phyloP scores from a whole-genome alignment of 1,284 basidiomycete species.

The Trichosporon sp. region DNA sequence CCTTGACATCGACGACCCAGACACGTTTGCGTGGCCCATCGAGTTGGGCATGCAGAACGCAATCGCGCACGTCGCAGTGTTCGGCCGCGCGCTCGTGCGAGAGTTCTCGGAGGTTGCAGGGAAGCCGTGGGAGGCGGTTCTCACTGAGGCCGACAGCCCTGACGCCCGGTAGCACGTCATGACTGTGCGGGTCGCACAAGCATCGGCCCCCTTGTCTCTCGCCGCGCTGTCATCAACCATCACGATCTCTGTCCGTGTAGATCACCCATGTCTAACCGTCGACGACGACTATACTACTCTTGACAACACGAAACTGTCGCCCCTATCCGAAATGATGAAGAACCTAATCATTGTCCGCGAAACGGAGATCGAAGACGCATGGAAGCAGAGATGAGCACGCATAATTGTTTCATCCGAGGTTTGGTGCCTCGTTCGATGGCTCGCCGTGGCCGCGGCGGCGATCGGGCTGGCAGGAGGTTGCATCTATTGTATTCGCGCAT shows the following conservation, averaged over 20 bases:
- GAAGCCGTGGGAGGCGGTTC: slow-evolving; percentile 31
- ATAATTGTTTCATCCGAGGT: not conserved
- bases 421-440: not conserved
- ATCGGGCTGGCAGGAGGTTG: not conserved
- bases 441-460: no score
- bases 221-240: not conserved
- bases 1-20: slow-evolving; percentile 34
- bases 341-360: not conserved
- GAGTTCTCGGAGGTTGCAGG: slow-evolving; percentile 34
- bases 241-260: not conserved
- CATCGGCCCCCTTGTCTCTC: not conserved
- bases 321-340: not conserved
- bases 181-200: not conserved
- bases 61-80: slow-evolving; percentile 38
- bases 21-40: slow-evolving; percentile 45
- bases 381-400: not conserved
- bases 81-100: slow-evolving; percentile 39
- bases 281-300: not conserved
- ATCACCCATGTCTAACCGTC: not conserved
- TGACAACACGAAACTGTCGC: not conserved
- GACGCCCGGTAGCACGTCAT: not conserved
- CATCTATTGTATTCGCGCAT: not conserved
- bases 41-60: slow-evolving; percentile 45
- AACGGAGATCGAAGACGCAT: not conserved
- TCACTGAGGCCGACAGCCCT: slow-evolving; percentile 16